Evolutionary conservation across 202 grass and related monocot species (phyloP).

Genomic region (Elaeis oleifera): DNA sequence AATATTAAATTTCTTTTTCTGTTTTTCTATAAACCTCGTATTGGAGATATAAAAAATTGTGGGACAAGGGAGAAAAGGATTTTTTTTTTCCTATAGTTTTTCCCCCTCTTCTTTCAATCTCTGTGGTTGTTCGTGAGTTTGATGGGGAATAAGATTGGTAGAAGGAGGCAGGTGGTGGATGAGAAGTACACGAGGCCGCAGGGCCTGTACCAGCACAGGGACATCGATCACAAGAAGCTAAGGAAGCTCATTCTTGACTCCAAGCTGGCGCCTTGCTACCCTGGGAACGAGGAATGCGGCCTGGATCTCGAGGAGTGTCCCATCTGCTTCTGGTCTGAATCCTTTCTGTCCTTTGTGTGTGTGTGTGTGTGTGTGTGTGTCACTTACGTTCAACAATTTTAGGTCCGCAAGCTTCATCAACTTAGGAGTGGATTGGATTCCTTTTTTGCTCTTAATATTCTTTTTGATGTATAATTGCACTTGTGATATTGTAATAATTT

Average conservation of each 20-base stretch:
- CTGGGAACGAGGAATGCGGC: constrained; percentile 48
- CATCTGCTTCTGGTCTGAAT: constrained; percentile 68
- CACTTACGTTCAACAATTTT: neutral
- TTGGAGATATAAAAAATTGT: no score
- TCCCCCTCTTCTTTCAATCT: neutral
- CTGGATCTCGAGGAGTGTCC: constrained; percentile 76
- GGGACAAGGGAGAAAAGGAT: no score
- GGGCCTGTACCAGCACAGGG: constrained; percentile 69
- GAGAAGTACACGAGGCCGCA: constrained; percentile 78
- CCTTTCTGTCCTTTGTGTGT: neutral
- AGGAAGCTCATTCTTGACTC: constrained; percentile 72
- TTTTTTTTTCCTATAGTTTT: neutral
- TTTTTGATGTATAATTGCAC: neutral
- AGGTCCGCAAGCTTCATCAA: no score
- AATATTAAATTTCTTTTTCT: neutral
- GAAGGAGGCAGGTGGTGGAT: constrained; percentile 54
- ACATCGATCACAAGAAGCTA: constrained; percentile 77
- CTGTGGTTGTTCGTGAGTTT: neutral
- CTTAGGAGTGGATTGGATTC: no score
- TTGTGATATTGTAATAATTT: neutral
- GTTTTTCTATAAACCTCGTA: neutral
- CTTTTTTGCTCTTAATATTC: no score
- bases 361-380: neutral
- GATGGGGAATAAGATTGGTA: constrained; percentile 78
- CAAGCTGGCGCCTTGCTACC: constrained; percentile 79